A percentile compares a stretch with the other conserved stretches of the same genome.
Conservation (phyloP, 495 filamentous ascomycete genomes). For the Hyphodiscus hymeniophilus region DNA sequence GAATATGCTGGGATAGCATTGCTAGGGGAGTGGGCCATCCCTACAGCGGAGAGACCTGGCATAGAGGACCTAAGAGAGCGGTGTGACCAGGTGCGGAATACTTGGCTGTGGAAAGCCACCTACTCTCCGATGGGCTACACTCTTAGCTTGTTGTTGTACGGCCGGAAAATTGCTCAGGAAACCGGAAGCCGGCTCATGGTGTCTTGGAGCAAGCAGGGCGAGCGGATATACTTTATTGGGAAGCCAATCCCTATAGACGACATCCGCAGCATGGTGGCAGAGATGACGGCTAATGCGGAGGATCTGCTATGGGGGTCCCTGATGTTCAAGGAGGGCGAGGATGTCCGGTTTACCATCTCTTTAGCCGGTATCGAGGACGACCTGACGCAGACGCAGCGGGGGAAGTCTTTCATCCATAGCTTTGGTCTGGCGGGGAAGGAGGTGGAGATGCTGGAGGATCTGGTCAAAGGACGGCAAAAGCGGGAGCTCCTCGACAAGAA, state of each 20-base stretch:
- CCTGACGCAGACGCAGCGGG: not conserved
- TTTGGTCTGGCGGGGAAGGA: not conserved
- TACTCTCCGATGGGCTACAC: no score
- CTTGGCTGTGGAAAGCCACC: no score
- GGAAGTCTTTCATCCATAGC: no score
- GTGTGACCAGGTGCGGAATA: no score
- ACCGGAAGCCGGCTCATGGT: constrained; percentile 4
- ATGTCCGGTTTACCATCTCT: constrained; percentile 1
- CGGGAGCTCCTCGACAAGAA: constrained; percentile 3
- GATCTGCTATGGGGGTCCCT: constrained; percentile 3
- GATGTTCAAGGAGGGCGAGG: constrained; percentile 3
- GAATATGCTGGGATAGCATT: no score
- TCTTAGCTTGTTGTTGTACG: not conserved
- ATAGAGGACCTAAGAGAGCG: no score
- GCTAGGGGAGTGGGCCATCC: no score
- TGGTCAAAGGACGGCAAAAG: not conserved
- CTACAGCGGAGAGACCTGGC: no score
- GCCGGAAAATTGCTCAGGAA: constrained; percentile 7
- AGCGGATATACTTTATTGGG: constrained; percentile 7
- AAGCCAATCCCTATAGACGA: constrained; percentile 4
- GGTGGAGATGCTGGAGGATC: constrained; percentile 5
- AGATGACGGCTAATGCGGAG: constrained; percentile 1
- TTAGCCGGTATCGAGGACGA: constrained; percentile 2
- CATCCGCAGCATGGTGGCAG: constrained; percentile 2
- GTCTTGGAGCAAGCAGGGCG: constrained; percentile 2